These are phyloP conservation scores for Phalaenopsis equestris DNA, from an alignment of 106 monocot genomes.

Conservation along the genomic window DNA sequence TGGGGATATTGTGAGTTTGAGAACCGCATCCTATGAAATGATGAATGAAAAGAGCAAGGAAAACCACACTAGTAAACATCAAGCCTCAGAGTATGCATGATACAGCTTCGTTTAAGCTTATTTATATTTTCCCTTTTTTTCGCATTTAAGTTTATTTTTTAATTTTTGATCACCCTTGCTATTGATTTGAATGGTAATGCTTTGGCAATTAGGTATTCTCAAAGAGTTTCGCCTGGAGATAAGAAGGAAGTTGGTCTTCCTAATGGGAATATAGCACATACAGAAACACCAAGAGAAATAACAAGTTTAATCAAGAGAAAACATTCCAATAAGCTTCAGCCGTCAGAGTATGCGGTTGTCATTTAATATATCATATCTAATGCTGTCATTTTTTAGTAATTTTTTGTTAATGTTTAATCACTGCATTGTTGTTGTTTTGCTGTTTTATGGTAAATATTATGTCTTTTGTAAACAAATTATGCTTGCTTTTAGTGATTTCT, in stretches of 20 bases:
- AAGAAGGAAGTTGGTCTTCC: not conserved
- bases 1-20: not conserved
- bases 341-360: not conserved
- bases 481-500: not conserved
- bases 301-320: not conserved
- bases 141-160: not conserved
- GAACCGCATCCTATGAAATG: constrained; percentile 1
- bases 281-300: not conserved
- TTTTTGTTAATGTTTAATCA: not conserved
- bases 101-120: not conserved
- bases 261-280: not conserved
- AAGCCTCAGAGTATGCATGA: not conserved
- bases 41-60: not conserved
- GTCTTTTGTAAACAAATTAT: not conserved
- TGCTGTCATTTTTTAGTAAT: not conserved
- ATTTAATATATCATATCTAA: not conserved
- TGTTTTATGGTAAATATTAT: not conserved
- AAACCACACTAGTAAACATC: not conserved
- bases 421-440: not conserved
- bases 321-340: not conserved
- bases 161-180: not conserved
- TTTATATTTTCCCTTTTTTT: not conserved
- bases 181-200: not conserved
- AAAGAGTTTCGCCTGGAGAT: constrained; percentile 1
- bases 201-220: not conserved